Base-by-base conservation (phyloP, 495 filamentous ascomycete genomes). In the Hypoxylon intermedium region DNA sequence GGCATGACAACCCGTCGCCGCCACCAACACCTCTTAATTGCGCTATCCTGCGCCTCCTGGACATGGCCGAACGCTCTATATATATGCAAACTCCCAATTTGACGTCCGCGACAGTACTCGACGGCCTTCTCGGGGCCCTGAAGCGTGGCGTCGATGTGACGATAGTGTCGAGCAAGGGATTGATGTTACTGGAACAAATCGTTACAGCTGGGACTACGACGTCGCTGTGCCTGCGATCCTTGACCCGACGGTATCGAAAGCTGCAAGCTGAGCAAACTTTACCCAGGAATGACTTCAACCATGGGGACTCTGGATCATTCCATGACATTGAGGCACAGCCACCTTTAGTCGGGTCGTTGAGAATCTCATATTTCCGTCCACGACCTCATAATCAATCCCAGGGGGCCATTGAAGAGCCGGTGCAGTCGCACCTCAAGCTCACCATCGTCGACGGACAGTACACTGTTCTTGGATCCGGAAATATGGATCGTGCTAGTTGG, bases 401-500 rank as follows among this genome's bases (percentile, higher is more conserved):
- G 3, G 31, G 28, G 9, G 9, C 40, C 9, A 15, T 46, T 7
- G 74, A 77, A 42, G 81, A 86, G 55, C 87, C 86, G 4, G 79
- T 83, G 31, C 85, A 89, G 55, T 83, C 80, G n/a, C 89, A 92
- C 71, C 71, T 91, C 21, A 92, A 92, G 65, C 72, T 89, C 31
- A 82, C 79, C 11, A 73, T 89, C 20, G 75, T 90, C 4, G 89
- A 92, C 69, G 73, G 68, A 5, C 71, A 81, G 50, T 78, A 82
- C 21, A 74, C 80, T 11, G 75, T 92, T 5, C 74, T 91, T 9
- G 89, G 89, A 1, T 90, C 87, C 54, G 88, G 86, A 23, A 92
- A 92, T 64, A 81, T 87, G 78, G 89, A 92, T 72, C 78, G 88
- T 0, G 87, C 89, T 13, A 89, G 86, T 65, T 91, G 86, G 86